Conservation (phyloP, 257 asterid species). For the Verbena officinalis region DNA sequence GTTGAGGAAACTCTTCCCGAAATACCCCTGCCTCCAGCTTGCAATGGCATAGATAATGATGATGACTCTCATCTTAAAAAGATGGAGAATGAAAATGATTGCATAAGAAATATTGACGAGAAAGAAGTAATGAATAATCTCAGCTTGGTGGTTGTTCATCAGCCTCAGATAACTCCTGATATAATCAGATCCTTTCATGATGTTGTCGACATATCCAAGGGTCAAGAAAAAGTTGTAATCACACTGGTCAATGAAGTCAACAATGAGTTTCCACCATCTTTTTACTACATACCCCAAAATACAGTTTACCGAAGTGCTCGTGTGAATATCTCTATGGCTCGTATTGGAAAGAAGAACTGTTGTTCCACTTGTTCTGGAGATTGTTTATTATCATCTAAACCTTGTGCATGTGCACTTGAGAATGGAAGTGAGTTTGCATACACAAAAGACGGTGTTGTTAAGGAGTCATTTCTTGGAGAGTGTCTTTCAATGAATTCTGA, state of each 20-base stretch:
- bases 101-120: conserved; percentile 29
- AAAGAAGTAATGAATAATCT: conserved; percentile 40
- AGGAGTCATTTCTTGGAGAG: conserved; percentile 71
- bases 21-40: conserved; percentile 35
- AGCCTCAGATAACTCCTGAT: conserved; percentile 42
- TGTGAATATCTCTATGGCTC: conserved; percentile 70
- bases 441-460: conserved; percentile 77
- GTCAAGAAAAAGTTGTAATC: conserved; percentile 71
- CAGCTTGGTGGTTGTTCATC: conserved; percentile 44
- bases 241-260: conserved; percentile 69
- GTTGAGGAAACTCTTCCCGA: conserved; percentile 31
- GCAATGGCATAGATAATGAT: conserved; percentile 35
- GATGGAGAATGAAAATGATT: conserved; percentile 33
- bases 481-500: conserved; percentile 78
- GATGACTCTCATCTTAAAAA: conserved; percentile 35
- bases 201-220: conserved; percentile 75
- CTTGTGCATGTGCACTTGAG: conserved; percentile 82
- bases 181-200: conserved; percentile 36
- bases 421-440: conserved; percentile 84
- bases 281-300: conserved; percentile 77
- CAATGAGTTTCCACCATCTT: conserved; percentile 59
- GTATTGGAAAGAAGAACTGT: conserved; percentile 62
- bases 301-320: conserved; percentile 71
- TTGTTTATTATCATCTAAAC: conserved; percentile 60
- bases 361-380: conserved; percentile 75